Evolutionary conservation across 2,329 filamentous ascomycete genomes (phyloP), one percentile per base, ranked within the genome.

Genomic region (Juglanconis oblonga): DNA sequence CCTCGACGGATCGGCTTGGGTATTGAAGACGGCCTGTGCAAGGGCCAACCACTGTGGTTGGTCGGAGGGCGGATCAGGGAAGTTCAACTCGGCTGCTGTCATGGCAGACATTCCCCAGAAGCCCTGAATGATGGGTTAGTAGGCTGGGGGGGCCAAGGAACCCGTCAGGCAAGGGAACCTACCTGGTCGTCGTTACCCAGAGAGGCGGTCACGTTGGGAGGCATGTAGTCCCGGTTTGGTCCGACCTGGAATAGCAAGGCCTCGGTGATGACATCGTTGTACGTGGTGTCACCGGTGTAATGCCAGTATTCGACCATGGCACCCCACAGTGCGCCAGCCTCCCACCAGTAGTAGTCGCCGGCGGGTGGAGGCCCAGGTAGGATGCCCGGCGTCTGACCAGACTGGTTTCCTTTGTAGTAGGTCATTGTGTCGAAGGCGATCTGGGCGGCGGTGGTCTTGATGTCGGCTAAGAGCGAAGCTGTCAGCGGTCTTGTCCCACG

Each of bases 1-100:
- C 93, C 90, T 91, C 90, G 95, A 42, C 90, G 84, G 33, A 79
- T 58, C 77, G 2, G 85, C 86, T 68, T 94, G 90, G 2, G 86
- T 88, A 71, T 96, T 91, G 78, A 95, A 96, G 35, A 92, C 89
- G 54, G 88, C 89, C 70, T 92, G 87, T 2, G 88, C 90, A 11
- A 95, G 81, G 4, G 87, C 85, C 10, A 91, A 79, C 85, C 88
- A 91, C 67, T 85, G 78, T 2, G 87, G 87, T 67, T 86, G 67
- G 62, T 81, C 76, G 0, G 69, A 64, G 0, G 81, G 77, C 2
- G 87, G 85, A 49, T 88, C 75, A 5, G 83, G 84, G 64, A 89
- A 91, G 45, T 85, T 85, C 69, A 84, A 81, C 72, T 92, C 89
- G 61, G 88, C 84, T 0, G 89, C 89, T 5, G 83, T 80, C 84